A percentile compares a stretch with the other conserved stretches of the same genome.
Evolutionary conservation across 495 filamentous ascomycete species (phyloP).

Genomic region (Cairneyella variabilis): DNA sequence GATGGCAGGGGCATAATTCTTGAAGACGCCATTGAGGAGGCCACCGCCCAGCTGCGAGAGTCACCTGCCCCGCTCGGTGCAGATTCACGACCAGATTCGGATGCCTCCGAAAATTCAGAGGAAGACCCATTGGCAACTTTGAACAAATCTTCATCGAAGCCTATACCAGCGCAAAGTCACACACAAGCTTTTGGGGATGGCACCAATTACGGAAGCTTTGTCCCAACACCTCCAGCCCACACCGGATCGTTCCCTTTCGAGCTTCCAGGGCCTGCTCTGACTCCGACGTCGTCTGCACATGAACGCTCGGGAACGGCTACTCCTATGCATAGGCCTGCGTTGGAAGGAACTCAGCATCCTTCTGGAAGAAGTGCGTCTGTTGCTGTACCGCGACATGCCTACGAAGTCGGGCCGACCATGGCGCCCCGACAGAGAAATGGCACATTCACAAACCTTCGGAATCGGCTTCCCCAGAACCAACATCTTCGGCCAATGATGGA

Average conservation of each 20-base stretch:
- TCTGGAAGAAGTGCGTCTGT: constrained; percentile 12
- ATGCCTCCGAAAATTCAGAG: constrained; percentile 6
- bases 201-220: constrained; percentile 71
- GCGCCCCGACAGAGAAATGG: constrained; percentile 27
- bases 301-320: background rate
- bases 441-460: constrained; percentile 27
- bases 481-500: constrained; percentile 29
- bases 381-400: constrained; percentile 29
- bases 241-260: constrained; percentile 42
- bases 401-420: constrained; percentile 37
- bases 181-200: background rate
- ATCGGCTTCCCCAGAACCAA: constrained; percentile 27
- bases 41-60: background rate
- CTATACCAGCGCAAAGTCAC: constrained; percentile 21
- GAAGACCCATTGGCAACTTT: constrained; percentile 3
- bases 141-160: constrained; percentile 28
- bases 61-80: constrained; percentile 15
- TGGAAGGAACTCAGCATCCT: constrained; percentile 16
- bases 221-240: constrained; percentile 53
- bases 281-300: background rate
- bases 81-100: constrained; percentile 15
- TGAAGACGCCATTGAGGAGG: background rate
- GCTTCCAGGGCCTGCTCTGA: constrained; percentile 72
- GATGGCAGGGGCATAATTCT: too few species aligned
- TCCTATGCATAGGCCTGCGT: background rate